These are phyloP conservation scores for Fonsecaea multimorphosa DNA, from an alignment of 2,329 filamentous ascomycete species.

Conservation along the genomic window DNA sequence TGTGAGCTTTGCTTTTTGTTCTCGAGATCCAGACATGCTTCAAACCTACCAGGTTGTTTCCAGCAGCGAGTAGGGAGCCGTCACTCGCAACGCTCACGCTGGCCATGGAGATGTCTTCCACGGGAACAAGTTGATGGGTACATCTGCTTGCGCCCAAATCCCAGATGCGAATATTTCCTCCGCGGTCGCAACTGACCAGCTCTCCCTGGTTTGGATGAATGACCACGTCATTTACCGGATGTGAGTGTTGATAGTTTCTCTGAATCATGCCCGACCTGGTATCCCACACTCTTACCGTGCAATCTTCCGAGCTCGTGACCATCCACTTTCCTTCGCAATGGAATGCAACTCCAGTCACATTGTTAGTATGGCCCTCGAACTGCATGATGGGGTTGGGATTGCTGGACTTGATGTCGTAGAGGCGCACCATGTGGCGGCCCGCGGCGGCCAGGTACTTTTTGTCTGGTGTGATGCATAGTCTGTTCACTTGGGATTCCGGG, in stretches of 20 bases:
- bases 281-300: constrained; percentile 97
- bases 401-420: constrained; percentile 98
- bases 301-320: constrained; percentile 96
- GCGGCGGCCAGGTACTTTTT: constrained; percentile 91
- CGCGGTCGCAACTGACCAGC: constrained; percentile 93
- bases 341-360: constrained; percentile 95
- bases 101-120: constrained; percentile 90
- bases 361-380: constrained; percentile 94
- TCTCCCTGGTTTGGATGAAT: constrained; percentile 99
- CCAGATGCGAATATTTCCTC: constrained; percentile 93
- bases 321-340: constrained; percentile 99
- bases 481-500: constrained; percentile 97
- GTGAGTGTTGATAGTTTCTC: constrained; percentile 88
- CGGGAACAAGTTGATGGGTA: constrained; percentile 92
- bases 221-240: constrained; percentile 95
- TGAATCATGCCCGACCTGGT: constrained; percentile 84
- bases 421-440: constrained; percentile 85
- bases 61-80: constrained; percentile 88
- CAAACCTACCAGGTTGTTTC: constrained; percentile 79
- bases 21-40: neutral
- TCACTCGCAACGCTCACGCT: constrained; percentile 97
- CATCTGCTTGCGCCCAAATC: constrained; percentile 97
- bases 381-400: constrained; percentile 91
- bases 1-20: neutral
- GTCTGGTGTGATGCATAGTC: constrained; percentile 96